Percentiles rank a stretch among this genome's conserved stretches.
These are phyloP conservation scores for Sordaria brevicollis DNA, from an alignment of 495 filamentous ascomycete species.

Conservation along the genomic window DNA sequence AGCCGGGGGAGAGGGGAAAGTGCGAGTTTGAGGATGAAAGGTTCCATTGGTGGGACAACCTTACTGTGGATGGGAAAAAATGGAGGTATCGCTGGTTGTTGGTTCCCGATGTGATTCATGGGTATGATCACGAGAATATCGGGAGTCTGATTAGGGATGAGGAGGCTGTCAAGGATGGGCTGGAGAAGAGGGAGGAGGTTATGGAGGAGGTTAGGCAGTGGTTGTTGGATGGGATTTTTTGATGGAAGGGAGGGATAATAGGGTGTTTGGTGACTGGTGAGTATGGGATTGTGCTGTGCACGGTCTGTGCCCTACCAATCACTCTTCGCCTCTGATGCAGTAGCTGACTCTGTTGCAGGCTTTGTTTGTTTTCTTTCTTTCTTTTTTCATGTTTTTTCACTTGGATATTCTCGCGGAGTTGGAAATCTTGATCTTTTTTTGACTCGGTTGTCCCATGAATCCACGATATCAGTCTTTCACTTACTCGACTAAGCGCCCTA, in stretches of 20 bases:
- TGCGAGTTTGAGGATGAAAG: constrained; percentile 21
- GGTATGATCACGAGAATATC: constrained; percentile 21
- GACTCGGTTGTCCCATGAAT: background rate
- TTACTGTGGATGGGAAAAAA: constrained; percentile 9
- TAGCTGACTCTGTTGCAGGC: too few relatives aligned
- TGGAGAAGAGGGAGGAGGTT: constrained; percentile 23
- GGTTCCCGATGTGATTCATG: constrained; percentile 30
- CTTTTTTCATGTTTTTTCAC: background rate
- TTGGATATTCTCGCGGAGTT: background rate
- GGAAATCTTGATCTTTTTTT: background rate
- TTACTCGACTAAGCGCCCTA: background rate
- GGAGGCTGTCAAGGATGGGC: constrained; percentile 17
- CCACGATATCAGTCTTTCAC: too few relatives aligned
- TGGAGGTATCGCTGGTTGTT: constrained; percentile 26
- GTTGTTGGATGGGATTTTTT: constrained; percentile 8
- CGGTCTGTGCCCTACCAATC: too few relatives aligned
- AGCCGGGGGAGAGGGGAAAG: constrained; percentile 10
- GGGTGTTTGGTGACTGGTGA: background rate
- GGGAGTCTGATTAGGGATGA: constrained; percentile 1
- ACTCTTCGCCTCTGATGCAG: too few relatives aligned
- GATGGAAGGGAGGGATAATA: background rate
- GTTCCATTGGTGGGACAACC: constrained; percentile 21
- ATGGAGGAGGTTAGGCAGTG: constrained; percentile 26
- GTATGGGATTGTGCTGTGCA: background rate
- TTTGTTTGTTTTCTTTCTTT: background rate